Percentiles rank a stretch among this genome's conserved stretches.
Conservation (phyloP, 768 basidiomycete species). For the Tricholoma terreum region DNA sequence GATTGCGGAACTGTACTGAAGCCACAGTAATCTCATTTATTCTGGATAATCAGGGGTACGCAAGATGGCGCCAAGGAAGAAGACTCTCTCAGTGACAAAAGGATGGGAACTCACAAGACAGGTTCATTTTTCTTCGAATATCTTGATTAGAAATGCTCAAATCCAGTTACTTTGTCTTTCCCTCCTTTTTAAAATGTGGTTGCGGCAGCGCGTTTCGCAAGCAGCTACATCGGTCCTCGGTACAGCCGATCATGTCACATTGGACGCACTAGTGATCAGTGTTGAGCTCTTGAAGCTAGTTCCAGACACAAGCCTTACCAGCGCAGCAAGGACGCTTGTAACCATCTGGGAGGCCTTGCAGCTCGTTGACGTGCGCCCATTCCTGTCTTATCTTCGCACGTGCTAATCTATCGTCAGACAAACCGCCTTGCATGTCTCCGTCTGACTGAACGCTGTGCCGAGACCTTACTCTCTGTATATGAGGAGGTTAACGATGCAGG, state of each 20-base stretch:
- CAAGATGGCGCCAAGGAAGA: conserved; percentile 17
- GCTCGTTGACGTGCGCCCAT: conserved; percentile 53
- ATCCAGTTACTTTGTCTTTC: neutral
- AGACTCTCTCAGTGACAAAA: conserved; percentile 32
- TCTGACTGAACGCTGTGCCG: conserved; percentile 70
- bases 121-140: conserved; percentile 18
- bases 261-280: conserved; percentile 51
- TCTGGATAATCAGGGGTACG: no score
- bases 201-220: conserved; percentile 30
- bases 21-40: no score
- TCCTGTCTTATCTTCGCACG: neutral
- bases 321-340: conserved; percentile 50
- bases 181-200: neutral
- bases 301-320: no score
- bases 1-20: no score
- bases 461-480: conserved; percentile 57
- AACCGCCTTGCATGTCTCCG: conserved; percentile 70
- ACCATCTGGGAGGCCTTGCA: conserved; percentile 65
- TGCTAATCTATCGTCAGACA: conserved; percentile 37
- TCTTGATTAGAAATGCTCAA: neutral
- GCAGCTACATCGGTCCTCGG: conserved; percentile 41
- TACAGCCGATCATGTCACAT: conserved; percentile 36
- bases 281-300: no score
- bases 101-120: conserved; percentile 35
- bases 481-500: conserved; percentile 61